Conservation (phyloP, 805 yeast genomes). For the Schizosaccharomyces japonicus region DNA sequence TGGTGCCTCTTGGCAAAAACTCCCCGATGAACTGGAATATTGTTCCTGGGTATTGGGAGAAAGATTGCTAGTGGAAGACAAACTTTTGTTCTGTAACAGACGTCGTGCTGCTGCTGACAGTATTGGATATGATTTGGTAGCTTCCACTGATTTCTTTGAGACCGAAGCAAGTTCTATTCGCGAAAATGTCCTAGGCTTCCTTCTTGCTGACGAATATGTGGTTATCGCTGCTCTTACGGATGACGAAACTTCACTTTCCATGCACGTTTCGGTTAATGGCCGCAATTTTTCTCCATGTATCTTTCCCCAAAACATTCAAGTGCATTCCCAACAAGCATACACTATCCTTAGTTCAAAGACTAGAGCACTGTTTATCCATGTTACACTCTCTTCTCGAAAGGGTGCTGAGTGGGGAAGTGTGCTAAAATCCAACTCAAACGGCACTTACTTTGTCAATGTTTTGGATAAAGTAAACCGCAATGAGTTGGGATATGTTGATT, state of each 20-base stretch:
- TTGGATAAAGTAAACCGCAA: constrained; percentile 56
- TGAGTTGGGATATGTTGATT: constrained; percentile 55
- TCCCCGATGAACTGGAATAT: constrained; percentile 26
- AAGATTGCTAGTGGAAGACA: constrained; percentile 21
- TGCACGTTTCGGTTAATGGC: constrained; percentile 64
- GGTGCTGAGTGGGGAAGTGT: constrained; percentile 51
- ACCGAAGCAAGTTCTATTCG: constrained; percentile 19
- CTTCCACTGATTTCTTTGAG: constrained; percentile 26
- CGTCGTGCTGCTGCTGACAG: neutral
- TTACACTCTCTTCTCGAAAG: constrained; percentile 33
- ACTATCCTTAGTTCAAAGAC: constrained; percentile 56
- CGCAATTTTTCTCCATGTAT: constrained; percentile 46
- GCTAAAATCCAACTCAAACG: constrained; percentile 73
- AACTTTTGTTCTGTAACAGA: constrained; percentile 41
- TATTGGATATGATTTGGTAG: constrained; percentile 15
- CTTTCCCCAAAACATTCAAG: constrained; percentile 44
- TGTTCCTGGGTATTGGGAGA: constrained; percentile 54
- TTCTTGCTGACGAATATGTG: constrained; percentile 43
- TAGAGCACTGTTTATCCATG: constrained; percentile 57
- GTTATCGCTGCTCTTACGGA: constrained; percentile 40
- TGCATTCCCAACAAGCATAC: constrained; percentile 42
- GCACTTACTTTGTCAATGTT: constrained; percentile 57
- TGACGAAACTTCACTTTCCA: constrained; percentile 31
- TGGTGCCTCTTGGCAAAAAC: constrained; percentile 35
- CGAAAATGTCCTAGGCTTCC: constrained; percentile 45